These are phyloP conservation scores for Flaveria floridana DNA, from an alignment of 140 eudicot species.

Conservation along the genomic window DNA sequence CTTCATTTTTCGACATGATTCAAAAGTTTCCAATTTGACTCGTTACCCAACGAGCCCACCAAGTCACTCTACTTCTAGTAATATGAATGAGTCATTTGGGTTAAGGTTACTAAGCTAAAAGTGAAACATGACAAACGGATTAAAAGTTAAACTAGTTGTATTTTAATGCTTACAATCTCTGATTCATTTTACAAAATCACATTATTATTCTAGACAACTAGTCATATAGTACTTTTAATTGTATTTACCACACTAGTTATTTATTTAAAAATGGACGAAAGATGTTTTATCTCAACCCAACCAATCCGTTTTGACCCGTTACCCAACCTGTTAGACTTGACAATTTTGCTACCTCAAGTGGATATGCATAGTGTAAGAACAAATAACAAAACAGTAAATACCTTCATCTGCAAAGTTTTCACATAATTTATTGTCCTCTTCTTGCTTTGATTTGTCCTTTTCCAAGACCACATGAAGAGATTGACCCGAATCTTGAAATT, in stretches of 20 bases:
- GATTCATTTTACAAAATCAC: neutral
- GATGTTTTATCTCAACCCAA: neutral
- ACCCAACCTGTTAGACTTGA: neutral
- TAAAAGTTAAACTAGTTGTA: neutral
- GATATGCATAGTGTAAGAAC: neutral
- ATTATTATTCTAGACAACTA: neutral
- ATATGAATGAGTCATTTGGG: neutral
- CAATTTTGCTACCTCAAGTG: neutral
- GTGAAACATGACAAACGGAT: neutral
- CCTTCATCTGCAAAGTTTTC: constrained; percentile 51
- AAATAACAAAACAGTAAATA: constrained; percentile 30
- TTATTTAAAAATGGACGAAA: neutral
- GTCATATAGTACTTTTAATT: neutral
- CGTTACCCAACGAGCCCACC: neutral
- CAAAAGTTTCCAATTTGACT: neutral
- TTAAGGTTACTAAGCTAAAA: constrained; percentile 2
- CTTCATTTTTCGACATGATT: neutral
- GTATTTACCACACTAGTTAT: neutral
- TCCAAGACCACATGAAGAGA: constrained; percentile 39
- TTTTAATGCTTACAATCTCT: neutral
- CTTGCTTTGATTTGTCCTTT: constrained; percentile 33
- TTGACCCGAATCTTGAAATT: constrained; percentile 48
- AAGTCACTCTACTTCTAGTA: neutral
- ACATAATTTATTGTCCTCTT: constrained; percentile 34
- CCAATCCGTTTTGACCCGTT: neutral